Conservation (phyloP, 106 monocot genomes). For the Dendrobium huoshanense region DNA sequence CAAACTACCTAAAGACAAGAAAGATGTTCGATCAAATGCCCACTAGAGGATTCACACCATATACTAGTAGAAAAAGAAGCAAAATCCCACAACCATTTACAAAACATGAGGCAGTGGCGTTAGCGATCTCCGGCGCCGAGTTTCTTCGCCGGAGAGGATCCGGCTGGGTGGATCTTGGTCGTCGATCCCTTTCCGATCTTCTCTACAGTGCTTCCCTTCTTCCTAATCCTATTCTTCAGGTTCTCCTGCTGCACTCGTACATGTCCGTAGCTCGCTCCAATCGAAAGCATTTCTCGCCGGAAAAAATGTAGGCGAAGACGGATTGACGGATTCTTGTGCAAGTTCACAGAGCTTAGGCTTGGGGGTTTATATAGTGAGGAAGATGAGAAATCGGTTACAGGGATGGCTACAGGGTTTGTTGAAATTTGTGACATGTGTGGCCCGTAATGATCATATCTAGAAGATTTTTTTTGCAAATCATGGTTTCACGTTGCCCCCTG, state of each 20-base stretch:
- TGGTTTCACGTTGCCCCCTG: neutral
- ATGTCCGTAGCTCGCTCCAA: constrained; percentile 2
- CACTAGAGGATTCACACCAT: neutral
- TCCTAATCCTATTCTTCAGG: neutral
- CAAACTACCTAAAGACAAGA: neutral
- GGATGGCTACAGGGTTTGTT: neutral
- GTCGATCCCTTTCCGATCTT: neutral
- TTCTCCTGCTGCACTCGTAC: neutral
- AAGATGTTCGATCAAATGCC: neutral
- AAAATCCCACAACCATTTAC: neutral
- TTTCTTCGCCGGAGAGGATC: neutral
- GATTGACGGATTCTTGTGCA: neutral
- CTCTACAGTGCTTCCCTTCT: neutral
- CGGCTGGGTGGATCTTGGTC: neutral
- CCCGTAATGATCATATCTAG: neutral
- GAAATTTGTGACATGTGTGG: neutral
- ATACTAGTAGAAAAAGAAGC: neutral
- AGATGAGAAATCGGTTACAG: neutral
- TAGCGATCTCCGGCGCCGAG: neutral
- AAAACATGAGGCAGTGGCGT: neutral
- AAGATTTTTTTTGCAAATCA: neutral
- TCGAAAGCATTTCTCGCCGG: constrained; percentile 1
- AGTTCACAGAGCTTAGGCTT: neutral
- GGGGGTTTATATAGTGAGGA: neutral
- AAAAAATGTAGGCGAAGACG: neutral